phyloP scores from a whole-genome alignment of 2,329 filamentous ascomycete species.

The Phyllosticta paracitricarpa region DNA sequence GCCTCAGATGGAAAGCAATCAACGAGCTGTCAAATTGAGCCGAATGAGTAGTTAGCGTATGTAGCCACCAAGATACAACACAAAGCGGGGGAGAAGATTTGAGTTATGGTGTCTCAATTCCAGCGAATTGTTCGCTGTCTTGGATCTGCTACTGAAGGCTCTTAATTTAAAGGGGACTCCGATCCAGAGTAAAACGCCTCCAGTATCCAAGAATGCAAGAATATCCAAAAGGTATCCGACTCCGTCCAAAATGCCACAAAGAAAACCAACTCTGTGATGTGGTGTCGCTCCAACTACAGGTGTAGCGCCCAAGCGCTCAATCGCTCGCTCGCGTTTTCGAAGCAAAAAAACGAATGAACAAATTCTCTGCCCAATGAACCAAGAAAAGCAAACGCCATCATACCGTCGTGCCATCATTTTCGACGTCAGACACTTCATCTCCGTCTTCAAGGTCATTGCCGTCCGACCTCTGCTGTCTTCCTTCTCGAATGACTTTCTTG shows the following conservation, averaged over 20 bases:
- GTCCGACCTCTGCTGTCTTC: background rate
- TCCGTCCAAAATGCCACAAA: background rate
- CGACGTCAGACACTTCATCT: background rate
- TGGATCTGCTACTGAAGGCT: too few species aligned
- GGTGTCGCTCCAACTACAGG: background rate
- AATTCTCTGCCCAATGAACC: background rate
- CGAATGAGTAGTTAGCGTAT: too few species aligned
- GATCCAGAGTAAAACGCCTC: background rate
- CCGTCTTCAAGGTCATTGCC: background rate
- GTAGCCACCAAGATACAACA: too few species aligned
- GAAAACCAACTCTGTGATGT: background rate
- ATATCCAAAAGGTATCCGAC: background rate
- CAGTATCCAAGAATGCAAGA: background rate
- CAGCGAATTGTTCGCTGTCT: too few species aligned
- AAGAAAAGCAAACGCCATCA: background rate
- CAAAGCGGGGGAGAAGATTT: too few species aligned
- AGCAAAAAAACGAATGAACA: background rate
- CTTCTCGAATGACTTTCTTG: slow-evolving; percentile 10
- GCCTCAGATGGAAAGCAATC: too few species aligned
- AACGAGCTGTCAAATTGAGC: too few species aligned
- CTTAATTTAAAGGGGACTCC: background rate
- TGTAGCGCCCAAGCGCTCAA: background rate
- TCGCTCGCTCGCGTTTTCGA: background rate
- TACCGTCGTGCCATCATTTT: background rate
- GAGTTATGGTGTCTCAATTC: too few species aligned